These are phyloP conservation scores for Eucalyptus virginea DNA, from an alignment of 345 rosid genomes.

Conservation along the genomic window DNA sequence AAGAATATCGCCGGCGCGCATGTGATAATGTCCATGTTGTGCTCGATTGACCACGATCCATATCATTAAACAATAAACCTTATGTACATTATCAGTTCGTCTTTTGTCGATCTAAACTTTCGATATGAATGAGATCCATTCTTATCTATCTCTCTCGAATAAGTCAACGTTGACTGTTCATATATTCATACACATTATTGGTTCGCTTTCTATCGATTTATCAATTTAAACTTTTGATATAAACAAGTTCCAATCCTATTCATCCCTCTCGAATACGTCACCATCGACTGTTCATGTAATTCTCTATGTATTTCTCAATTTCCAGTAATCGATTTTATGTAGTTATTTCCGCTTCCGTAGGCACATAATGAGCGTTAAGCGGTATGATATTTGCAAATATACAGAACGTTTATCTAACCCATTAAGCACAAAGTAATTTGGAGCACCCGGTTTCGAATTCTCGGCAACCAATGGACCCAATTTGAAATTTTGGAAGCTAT, in stretches of 20 bases:
- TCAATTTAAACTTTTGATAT: too few relatives aligned
- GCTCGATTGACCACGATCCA: not conserved
- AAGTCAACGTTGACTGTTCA: not conserved
- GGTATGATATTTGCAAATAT: not conserved
- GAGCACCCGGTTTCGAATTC: not conserved
- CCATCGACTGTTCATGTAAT: not conserved
- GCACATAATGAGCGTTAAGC: not conserved
- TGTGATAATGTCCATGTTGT: fast-evolving
- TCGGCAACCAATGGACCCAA: not conserved
- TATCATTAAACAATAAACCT: not conserved
- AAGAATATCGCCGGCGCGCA: not conserved
- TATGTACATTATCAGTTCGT: too few relatives aligned
- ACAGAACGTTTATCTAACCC: too few relatives aligned
- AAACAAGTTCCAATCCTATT: too few relatives aligned
- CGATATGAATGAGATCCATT: not conserved
- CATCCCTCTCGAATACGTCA: not conserved
- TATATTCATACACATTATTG: not conserved
- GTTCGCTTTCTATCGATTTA: too few relatives aligned
- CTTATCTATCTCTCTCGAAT: not conserved
- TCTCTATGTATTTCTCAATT: not conserved
- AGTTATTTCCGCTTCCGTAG: not conserved
- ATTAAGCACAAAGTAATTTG: not conserved
- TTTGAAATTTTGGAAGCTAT: not conserved
- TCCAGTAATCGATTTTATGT: not conserved
- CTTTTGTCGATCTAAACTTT: not conserved